Evolutionary conservation across 805 yeast species (phyloP).

Genomic region (Ogataea populi-albae): DNA sequence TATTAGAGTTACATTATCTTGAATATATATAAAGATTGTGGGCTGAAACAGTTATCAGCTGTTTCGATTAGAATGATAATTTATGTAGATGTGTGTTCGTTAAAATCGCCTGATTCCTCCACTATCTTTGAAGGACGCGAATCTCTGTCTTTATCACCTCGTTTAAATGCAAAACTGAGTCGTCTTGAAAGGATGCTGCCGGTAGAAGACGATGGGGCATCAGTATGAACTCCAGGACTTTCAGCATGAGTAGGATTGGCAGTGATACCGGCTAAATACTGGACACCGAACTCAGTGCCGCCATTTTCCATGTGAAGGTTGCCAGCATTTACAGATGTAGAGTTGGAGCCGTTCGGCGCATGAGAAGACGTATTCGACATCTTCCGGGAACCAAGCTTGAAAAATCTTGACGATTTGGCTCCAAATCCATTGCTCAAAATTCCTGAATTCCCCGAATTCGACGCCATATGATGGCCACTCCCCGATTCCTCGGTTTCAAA

Average conservation of each 20-base stretch:
- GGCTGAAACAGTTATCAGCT: too few relatives aligned
- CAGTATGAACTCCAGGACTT: constrained; percentile 4
- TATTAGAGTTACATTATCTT: too few relatives aligned
- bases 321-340: constrained; percentile 14
- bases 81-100: constrained; percentile 4
- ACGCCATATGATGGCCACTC: background rate
- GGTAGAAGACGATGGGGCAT: constrained; percentile 12
- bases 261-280: background rate
- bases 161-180: constrained; percentile 31
- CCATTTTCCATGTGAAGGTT: constrained; percentile 5
- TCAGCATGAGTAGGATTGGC: background rate
- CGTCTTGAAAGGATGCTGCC: constrained; percentile 24
- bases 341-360: background rate
- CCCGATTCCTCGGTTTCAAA: constrained; percentile 11
- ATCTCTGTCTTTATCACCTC: constrained; percentile 29
- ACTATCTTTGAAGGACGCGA: constrained; percentile 16
- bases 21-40: too few relatives aligned
- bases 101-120: constrained; percentile 19
- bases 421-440: constrained; percentile 24
- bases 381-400: constrained; percentile 29
- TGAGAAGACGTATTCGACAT: constrained; percentile 1
- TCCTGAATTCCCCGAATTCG: constrained; percentile 10
- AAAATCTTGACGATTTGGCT: constrained; percentile 32
- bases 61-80: too few relatives aligned
- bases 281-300: background rate